Evolutionary conservation across 805 yeast genomes (phyloP), one percentile per base, ranked within the genome.

Genomic region (Nakazawaea sp.): DNA sequence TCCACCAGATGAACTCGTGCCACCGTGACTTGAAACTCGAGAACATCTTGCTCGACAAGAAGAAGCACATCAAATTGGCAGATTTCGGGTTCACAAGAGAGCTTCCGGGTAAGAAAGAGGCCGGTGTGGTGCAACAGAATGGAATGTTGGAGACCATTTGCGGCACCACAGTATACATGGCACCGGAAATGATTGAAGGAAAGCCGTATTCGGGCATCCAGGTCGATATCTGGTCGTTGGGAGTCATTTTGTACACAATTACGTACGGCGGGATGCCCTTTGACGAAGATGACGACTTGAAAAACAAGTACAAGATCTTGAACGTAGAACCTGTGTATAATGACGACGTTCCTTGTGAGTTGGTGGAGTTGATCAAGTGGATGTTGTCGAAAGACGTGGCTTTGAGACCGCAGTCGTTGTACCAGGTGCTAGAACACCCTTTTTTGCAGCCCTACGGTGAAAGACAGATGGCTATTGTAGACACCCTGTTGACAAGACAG

Each of bases 41-140:
- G 55, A 88, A 88, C 54, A 77, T 84, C 9, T 55, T 84, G 28
- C 57, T 67, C 53, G 82, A 75, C 50, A 68, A 68, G 45, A 66
- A 69, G 41, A 61, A 74, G 18, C 66, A 77, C 32, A 76, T 85
- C 16, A 88, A 88, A 55, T 61, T 90, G 35, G 80, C 95, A 5
- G 98, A 90, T 61, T 89, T 90, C 59, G 98, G 98, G 0, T 90
- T 90, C 56, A 86, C 96, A 0, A 66, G 97, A 43, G 96, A 86
- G 48, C 75, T 56, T 2, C 64, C 66, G 0, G 32, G 24, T 2
- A 27, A 18, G 24, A 27, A 37, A 8, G 33, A 32, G 16, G 23
- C 29, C 27, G 21, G 21, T 10, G 26, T 26, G 17, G 4, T 26
- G 6, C 40, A 30, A 16, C 40, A 30, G 18, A 51, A 44, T 46